Evolutionary conservation across 2,329 filamentous ascomycete species (phyloP).

Genomic region (Aspergillus glaucus): DNA sequence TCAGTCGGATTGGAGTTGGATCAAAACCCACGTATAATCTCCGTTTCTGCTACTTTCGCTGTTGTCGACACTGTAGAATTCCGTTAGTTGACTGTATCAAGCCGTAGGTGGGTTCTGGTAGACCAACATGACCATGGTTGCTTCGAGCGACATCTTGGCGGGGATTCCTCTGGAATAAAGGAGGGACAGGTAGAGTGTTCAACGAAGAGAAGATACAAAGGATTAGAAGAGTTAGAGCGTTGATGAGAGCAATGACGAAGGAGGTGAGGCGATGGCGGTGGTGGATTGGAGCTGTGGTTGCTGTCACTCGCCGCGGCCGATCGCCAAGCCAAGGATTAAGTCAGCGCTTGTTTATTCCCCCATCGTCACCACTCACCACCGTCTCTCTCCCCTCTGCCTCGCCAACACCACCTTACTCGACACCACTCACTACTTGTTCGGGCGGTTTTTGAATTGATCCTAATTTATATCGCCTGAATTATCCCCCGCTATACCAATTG

Average conservation of each 20-base stretch:
- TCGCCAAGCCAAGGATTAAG: conserved; percentile 14
- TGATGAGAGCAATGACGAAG: conserved; percentile 3
- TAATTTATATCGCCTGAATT: not conserved
- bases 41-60: conserved; percentile 98
- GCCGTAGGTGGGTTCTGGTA: conserved; percentile 6
- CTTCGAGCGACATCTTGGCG: conserved; percentile 91
- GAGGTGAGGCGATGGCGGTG: conserved; percentile 1
- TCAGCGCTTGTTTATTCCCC: conserved; percentile 40
- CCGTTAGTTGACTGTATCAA: conserved; percentile 13
- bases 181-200: not conserved
- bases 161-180: conserved; percentile 16
- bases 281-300: not conserved
- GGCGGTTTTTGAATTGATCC: not conserved
- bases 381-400: conserved; percentile 5
- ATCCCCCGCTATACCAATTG: conserved; percentile 1
- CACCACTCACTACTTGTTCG: not conserved
- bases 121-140: conserved; percentile 83
- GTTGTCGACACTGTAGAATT: conserved; percentile 71
- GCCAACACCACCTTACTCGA: conserved; percentile 10
- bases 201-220: not conserved
- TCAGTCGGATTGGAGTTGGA: conserved; percentile 6
- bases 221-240: not conserved
- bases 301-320: conserved; percentile 12
- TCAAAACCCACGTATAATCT: conserved; percentile 59
- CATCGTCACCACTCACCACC: conserved; percentile 4